Percentiles rank a stretch among this genome's conserved stretches.
Conservation (phyloP, 1,139 yeast genomes). For the Lizanozyma gosingica region DNA sequence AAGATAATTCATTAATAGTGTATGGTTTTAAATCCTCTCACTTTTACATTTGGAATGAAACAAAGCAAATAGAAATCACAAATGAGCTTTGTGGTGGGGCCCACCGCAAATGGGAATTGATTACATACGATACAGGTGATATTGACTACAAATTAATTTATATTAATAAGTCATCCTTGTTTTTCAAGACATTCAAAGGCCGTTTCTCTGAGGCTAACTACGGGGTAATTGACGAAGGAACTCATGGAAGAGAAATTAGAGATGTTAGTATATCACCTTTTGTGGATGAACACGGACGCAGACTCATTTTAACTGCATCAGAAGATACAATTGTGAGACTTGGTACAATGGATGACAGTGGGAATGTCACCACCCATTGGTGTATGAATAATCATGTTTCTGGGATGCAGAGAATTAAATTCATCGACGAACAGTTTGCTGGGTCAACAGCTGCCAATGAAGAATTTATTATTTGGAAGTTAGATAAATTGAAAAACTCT, state of each 20-base stretch:
- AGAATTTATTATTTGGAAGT: constrained; percentile 75
- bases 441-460: constrained; percentile 82
- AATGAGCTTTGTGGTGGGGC: constrained; percentile 86
- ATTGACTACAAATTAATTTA: constrained; percentile 32
- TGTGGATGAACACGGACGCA: constrained; percentile 13
- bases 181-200: constrained; percentile 19
- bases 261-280: constrained; percentile 44
- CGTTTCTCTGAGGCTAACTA: constrained; percentile 12
- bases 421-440: constrained; percentile 38
- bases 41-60: constrained; percentile 80
- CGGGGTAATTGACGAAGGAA: constrained; percentile 43
- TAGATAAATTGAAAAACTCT: constrained; percentile 22
- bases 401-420: constrained; percentile 70
- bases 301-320: constrained; percentile 62
- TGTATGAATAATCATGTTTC: constrained; percentile 76
- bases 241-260: constrained; percentile 87
- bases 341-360: constrained; percentile 34
- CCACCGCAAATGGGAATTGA: constrained; percentile 71
- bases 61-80: constrained; percentile 59
- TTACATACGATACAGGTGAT: constrained; percentile 8
- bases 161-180: constrained; percentile 44
- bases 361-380: constrained; percentile 43
- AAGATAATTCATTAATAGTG: constrained; percentile 43
- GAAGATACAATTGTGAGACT: constrained; percentile 79
- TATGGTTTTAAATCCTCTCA: constrained; percentile 78